These are phyloP conservation scores for Astrothelium subdiscretum DNA, from an alignment of 495 filamentous ascomycete species.

Conservation along the genomic window DNA sequence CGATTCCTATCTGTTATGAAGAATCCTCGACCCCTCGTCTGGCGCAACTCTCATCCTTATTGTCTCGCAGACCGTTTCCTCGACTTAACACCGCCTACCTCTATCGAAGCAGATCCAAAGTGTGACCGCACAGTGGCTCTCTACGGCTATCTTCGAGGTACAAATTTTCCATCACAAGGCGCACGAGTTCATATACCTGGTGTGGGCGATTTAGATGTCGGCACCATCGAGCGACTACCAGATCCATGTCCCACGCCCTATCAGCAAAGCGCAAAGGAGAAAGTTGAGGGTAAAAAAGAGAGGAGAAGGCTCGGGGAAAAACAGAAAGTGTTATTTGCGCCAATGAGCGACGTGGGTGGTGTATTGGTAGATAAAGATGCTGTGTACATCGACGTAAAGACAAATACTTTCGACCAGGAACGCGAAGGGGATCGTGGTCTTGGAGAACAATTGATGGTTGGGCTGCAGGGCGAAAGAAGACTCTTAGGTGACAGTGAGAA, in stretches of 20 bases:
- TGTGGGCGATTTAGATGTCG: conserved; percentile 83
- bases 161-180: conserved; percentile 80
- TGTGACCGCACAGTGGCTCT: conserved; percentile 83
- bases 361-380: conserved; percentile 74
- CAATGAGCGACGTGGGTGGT: conserved; percentile 95
- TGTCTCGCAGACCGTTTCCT: conserved; percentile 84
- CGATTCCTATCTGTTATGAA: conserved; percentile 97
- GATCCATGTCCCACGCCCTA: conserved; percentile 93
- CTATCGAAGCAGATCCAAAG: conserved; percentile 74
- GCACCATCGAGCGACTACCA: conserved; percentile 70
- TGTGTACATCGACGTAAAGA: conserved; percentile 67
- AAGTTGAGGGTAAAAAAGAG: conserved; percentile 65
- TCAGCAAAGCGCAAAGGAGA: conserved; percentile 73
- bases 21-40: conserved; percentile 88
- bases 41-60: conserved; percentile 94
- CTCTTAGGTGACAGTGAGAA: conserved; percentile 71
- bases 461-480: conserved; percentile 69
- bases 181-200: conserved; percentile 88
- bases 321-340: conserved; percentile 88
- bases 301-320: conserved; percentile 79
- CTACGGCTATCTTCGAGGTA: conserved; percentile 91
- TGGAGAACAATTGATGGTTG: conserved; percentile 86
- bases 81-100: conserved; percentile 84
- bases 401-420: conserved; percentile 64
- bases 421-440: conserved; percentile 63